Base-by-base conservation (phyloP, 2,329 filamentous ascomycete species). In the Colletotrichum destructivum region DNA sequence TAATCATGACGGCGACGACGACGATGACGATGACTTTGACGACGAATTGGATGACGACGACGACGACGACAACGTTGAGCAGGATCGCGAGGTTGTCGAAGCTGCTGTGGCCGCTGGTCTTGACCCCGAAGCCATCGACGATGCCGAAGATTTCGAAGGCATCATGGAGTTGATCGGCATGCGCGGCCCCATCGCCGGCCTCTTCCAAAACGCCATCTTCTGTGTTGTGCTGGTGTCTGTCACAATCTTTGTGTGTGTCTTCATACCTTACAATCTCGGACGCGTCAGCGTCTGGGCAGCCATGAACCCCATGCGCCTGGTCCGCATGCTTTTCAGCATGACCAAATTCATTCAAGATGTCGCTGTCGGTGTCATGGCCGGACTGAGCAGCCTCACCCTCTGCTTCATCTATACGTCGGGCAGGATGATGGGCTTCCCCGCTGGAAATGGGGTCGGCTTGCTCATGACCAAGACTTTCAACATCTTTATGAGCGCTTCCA, bases 81-180 rank as follows among this genome's bases (percentile, higher is more conserved):
- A 84, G 51, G 88, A 90, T 66, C 87, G 84, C 16, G 90, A 92
- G 70, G 88, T 89, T 1, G 85, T 89, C 26, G 90, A 90, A 63
- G 92, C 88, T 55, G 91, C 89, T n/a, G 88, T 88, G 23, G 90
- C 89, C 60, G 91, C 89, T 18, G 93, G 88, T 11, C 84, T 96
- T 46, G 94, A 98, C 66, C 88, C 90, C 65, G 92, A 94, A 75
- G 92, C 91, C 12, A 88, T 94, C 52, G 93, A 95, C 54, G 93
- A 98, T 75, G 93, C 93, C 12, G 96, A 99, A 82, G 96, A 99
- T 78, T 90, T 99, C 18, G 96, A 99, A 79, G 96, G 96, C 0
- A 94, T 99, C 63, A 91, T 99, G 85, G 96, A 99, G 80, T 89
- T 99, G 18, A 93, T 99, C 71, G 96, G 96, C 47, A 97, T 99